Evolutionary conservation across 2,329 filamentous ascomycete genomes (phyloP), one percentile per base, ranked within the genome.

Genomic region (Colletotrichum sp.): DNA sequence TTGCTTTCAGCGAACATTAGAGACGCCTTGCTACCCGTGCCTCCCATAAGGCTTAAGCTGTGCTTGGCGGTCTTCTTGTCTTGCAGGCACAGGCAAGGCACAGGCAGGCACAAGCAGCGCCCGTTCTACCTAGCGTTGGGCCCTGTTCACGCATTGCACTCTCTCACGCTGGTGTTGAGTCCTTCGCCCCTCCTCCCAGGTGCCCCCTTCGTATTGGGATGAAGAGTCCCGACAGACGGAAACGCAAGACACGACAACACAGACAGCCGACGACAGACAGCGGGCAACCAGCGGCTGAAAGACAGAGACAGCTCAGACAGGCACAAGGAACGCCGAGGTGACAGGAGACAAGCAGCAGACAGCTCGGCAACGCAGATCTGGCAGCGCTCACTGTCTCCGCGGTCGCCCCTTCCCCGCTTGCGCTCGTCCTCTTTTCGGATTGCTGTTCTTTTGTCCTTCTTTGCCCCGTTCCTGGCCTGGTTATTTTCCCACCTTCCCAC

Each of bases 281-380:
- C 9, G 28, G 30, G 18, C 32, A 68, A 34, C 36, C 66, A 59
- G 21, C 13, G 10, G 43, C 43, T 52, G 55, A 43, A 43, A 0
- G 26, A 26, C 30, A 59, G 28, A 39, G 43, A 68, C 30, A 52
- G 28, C 43, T 30, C 48, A 36, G 28, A 68, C 65, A 65, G 59
- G 48, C 69, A 43, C 28, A 18, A 59, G 64, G 59, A 65, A 69
- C 59, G 64, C 59, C 73, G 64, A 73, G 70, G 73, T 75, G 73
- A 68, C 73, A 65, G 68, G 63, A 68, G 64, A 75, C 69, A 48
- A 30, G 64, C 68, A 63, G 63, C 34, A 73, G 69, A 75, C 69
- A 75, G 73, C 39, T 68, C 69, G 69, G 63, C 55, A 60, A 34
- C 28, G 24, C 68, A 32, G 21, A 6, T 59, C 55, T 60, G 61